Conservation (phyloP, 1,284 basidiomycete genomes). For the Vanrija pseudolonga region DNA sequence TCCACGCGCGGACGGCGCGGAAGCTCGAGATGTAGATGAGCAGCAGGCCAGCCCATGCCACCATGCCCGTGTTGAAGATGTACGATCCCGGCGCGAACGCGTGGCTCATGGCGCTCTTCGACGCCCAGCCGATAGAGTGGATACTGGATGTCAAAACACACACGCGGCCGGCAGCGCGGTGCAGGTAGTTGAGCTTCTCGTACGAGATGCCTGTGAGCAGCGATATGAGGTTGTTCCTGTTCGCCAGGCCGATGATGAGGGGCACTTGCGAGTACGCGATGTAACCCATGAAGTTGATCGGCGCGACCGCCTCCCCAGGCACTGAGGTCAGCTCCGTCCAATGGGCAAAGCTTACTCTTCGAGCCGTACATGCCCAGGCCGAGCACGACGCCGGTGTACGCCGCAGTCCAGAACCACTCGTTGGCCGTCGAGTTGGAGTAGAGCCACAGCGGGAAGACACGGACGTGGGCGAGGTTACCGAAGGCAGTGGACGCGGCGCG, state of each 20-base stretch:
- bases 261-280: constrained; percentile 55
- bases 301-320: too few relatives aligned
- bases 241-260: constrained; percentile 61
- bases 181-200: constrained; percentile 54
- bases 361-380: constrained; percentile 11
- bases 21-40: constrained; percentile 51
- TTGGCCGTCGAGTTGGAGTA: constrained; percentile 6
- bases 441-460: constrained; percentile 15
- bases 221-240: constrained; percentile 62
- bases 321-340: too few relatives aligned
- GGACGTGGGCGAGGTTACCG: constrained; percentile 10
- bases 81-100: constrained; percentile 8
- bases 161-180: constrained; percentile 33
- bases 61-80: constrained; percentile 9
- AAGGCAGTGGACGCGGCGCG: neutral
- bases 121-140: constrained; percentile 26
- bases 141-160: constrained; percentile 34
- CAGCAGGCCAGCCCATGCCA: constrained; percentile 41
- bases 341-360: neutral
- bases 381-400: constrained; percentile 13
- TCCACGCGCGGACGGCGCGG: constrained; percentile 46
- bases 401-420: constrained; percentile 12
- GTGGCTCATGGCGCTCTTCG: constrained; percentile 11
- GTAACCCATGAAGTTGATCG: constrained; percentile 13
- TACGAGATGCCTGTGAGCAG: constrained; percentile 61